Conservation (phyloP, 2,329 filamentous ascomycete species). For the Clonostachys rhizophaga region DNA sequence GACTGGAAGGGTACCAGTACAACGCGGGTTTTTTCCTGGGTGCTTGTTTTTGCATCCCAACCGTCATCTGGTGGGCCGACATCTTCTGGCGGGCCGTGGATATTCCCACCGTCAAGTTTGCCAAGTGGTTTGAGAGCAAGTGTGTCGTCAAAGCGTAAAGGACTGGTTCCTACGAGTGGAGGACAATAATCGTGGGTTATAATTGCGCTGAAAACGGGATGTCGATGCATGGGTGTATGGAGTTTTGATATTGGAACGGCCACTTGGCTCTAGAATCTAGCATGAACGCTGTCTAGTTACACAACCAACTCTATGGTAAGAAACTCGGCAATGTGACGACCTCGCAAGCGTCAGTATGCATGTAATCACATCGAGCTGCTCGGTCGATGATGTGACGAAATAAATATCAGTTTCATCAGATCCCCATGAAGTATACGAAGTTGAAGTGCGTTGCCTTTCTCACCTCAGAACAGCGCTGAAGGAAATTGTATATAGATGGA, state of each 20-base stretch:
- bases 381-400: too few relatives aligned
- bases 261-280: too few relatives aligned
- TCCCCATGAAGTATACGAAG: not conserved
- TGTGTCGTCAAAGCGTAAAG: constrained; percentile 20
- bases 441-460: not conserved
- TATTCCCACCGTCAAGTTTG: constrained; percentile 48
- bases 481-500: not conserved
- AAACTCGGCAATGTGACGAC: too few relatives aligned
- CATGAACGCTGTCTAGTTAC: too few relatives aligned
- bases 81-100: constrained; percentile 53
- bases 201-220: too few relatives aligned
- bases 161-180: not conserved
- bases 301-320: too few relatives aligned
- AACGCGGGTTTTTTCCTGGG: constrained; percentile 40
- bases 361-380: too few relatives aligned
- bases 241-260: too few relatives aligned
- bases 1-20: constrained; percentile 38
- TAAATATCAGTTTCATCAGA: not conserved
- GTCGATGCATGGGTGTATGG: too few relatives aligned
- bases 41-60: constrained; percentile 40
- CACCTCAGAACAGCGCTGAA: not conserved
- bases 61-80: constrained; percentile 49
- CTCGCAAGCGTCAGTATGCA: too few relatives aligned
- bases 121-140: constrained; percentile 48
- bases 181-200: too few relatives aligned